Percentiles rank a stretch among this genome's conserved stretches.
These are phyloP conservation scores for Linanthus parryae DNA, from an alignment of 148 eudicot genomes.

Conservation along the genomic window DNA sequence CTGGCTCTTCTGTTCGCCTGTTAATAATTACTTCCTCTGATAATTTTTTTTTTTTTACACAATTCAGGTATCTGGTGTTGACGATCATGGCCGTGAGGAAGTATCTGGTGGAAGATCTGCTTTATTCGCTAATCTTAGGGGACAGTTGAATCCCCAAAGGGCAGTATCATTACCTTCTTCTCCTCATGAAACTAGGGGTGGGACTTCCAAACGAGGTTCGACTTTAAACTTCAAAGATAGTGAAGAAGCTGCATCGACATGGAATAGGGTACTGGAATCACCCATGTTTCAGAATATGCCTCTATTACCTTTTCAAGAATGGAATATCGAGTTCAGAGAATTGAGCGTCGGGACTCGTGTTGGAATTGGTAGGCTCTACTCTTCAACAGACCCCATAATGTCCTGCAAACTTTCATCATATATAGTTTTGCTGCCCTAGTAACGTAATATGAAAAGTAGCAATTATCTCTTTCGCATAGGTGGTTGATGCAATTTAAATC, in stretches of 20 bases:
- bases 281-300: conserved; percentile 66
- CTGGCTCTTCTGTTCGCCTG: not conserved
- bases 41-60: conserved; percentile 6
- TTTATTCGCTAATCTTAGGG: conserved; percentile 26
- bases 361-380: conserved; percentile 70
- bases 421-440: not conserved
- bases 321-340: conserved; percentile 94
- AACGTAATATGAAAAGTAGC: no score
- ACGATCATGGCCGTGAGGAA: conserved; percentile 45
- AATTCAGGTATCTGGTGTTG: conserved; percentile 48
- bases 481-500: conserved; percentile 2
- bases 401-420: not conserved
- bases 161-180: conserved; percentile 94
- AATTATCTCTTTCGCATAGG: no score
- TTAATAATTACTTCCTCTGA: not conserved
- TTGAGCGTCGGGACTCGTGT: conserved; percentile 95
- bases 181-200: conserved; percentile 66
- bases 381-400: not conserved
- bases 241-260: conserved; percentile 61
- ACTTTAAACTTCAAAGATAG: conserved; percentile 25
- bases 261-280: conserved; percentile 72
- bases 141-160: conserved; percentile 58
- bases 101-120: conserved; percentile 48
- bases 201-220: conserved; percentile 38
- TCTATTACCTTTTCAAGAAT: conserved; percentile 81